Base-by-base conservation (phyloP, 345 rosid genomes). In the Acer yangbiense region DNA sequence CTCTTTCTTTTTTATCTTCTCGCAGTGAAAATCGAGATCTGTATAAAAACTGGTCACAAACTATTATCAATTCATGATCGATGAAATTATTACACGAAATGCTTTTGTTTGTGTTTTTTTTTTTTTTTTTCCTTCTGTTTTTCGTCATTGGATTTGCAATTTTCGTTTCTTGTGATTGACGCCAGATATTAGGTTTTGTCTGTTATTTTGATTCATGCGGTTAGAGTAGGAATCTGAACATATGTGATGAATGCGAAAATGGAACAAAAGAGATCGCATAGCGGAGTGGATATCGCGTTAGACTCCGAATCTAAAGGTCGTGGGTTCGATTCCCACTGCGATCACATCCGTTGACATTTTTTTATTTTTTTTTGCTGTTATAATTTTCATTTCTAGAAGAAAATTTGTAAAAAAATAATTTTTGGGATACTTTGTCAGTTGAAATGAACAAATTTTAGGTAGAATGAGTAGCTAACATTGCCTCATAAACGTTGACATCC, bases 321-420 rank as follows among this genome's bases (percentile, higher is more conserved):
- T 91, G 97, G 98, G 98, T 95, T 95, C 93, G 93, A 95, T 72
- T 87, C 97, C 96, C 99, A 93, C 97, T 93, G 99, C 88, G 98
- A 92, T 95, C 98, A 79, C 21, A 7, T 11, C 20, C 11, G 2
- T 21, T 4, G 41, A 3, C 9, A 0, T 13, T 27, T 52, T 13
- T 20, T 67, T n/a, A 43, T 2, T 35, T 64, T 0, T 25, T 25
- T 25, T 25, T 25, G 27, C 1, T 27, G 23, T 7, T 58, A 2
- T 52, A 7, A 8, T 27, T 16, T 1, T 71, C 21, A 9, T 72
- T 57, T 7, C 61, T 72, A 9, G 32, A 13, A 44, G 16, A 11
- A 41, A 68, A 25, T 3, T 50, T 52, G n/a, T n/a, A n/a, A n/a
- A n/a, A n/a, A n/a, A n/a, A n/a, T n/a, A n/a, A n/a, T n/a, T n/a